Evolutionary conservation across 352 stramenopile genomes (phyloP), one percentile per base, ranked within the genome.

Genomic region (Phytophthora capsici): DNA sequence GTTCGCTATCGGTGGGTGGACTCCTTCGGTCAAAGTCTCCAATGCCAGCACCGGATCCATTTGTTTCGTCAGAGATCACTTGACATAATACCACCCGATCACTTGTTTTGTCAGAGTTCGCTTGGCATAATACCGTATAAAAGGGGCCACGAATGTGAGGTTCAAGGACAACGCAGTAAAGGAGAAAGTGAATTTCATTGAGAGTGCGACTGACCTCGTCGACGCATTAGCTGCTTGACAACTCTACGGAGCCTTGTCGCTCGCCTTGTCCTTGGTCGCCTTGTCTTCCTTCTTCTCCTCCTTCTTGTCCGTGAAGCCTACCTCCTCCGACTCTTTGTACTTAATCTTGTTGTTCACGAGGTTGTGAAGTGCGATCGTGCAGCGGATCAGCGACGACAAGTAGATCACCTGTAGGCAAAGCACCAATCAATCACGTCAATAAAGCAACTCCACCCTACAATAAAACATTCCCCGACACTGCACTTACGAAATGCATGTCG

Each of bases 271-370:
- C 60, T 80, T 80, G 30, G 61, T 36, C 13, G 20, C 46, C 58
- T 84, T 84, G 51, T 82, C 56, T 7, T 89, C 76, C 63, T 85
- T 86, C 54, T 87, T 80, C 36, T 85, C 71, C 12, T 90, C 81
- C 57, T 91, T 89, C 66, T 90, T 93, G 32, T 91, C 83, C 52
- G 67, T 69, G 49, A 84, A 88, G 30, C 74, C 71, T 58, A 91
- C 71, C 47, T 95, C 88, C 62, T 95, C 88, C 40, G 83, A 78
- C 74, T 96, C 86, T 63, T 88, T 89, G 88, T 99, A 99, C 73
- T 97, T 95, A 80, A 99, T 98, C 86, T 99, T 99, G 90, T 99
- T 99, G 79, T 98, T 98, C 66, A 99, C 96, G 44, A 99, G 88
- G 79, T 99, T 97, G 88, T 99, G 97, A 59, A 99, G 75, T 20